Percentiles rank a stretch among this genome's conserved stretches.
Evolutionary conservation across 345 rosid genomes (phyloP).

Genomic region (Balakata baccata): DNA sequence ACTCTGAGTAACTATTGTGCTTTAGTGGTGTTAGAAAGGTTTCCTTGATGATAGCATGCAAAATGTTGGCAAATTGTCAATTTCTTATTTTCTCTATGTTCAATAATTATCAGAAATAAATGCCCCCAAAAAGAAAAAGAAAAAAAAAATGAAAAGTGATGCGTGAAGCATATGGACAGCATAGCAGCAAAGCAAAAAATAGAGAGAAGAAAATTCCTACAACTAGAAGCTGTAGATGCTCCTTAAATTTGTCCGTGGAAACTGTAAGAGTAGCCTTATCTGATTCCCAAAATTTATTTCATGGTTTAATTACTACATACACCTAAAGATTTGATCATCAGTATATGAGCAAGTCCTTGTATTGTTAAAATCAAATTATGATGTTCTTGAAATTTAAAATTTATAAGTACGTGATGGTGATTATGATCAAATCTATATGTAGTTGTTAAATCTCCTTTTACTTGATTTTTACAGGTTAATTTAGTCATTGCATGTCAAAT

Average conservation of each 20-base stretch:
- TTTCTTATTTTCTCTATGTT: neutral
- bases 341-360: too few relatives aligned
- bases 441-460: too few relatives aligned
- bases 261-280: neutral
- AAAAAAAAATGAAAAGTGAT: neutral
- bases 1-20: neutral
- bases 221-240: neutral
- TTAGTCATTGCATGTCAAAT: too few relatives aligned
- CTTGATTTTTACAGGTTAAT: too few relatives aligned
- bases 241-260: neutral
- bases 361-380: too few relatives aligned
- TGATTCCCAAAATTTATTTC: neutral
- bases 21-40: neutral
- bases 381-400: too few relatives aligned
- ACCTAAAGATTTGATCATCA: too few relatives aligned
- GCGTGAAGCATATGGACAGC: neutral
- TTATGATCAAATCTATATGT: too few relatives aligned
- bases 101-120: neutral
- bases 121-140: neutral
- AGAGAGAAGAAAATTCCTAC: neutral
- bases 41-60: neutral
- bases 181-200: neutral
- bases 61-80: neutral
- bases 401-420: too few relatives aligned
- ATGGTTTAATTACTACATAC: neutral